A percentile compares a stretch with the other conserved stretches of the same genome.
These are phyloP conservation scores for Salvia rosmarinus DNA, from an alignment of 257 asterid genomes.

Conservation along the genomic window DNA sequence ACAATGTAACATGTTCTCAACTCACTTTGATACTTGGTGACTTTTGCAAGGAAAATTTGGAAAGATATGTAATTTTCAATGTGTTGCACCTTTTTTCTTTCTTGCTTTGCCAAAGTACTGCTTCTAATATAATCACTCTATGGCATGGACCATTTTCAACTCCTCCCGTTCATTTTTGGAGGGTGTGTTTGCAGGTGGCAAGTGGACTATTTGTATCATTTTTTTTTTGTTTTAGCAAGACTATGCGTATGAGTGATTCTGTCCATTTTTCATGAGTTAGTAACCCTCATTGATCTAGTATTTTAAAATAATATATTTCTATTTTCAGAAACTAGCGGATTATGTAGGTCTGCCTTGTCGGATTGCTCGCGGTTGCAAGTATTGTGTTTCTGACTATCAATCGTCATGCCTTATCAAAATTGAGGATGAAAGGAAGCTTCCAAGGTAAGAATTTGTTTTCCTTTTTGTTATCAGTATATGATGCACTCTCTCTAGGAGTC, in stretches of 20 bases:
- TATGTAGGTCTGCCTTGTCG: constrained; percentile 97
- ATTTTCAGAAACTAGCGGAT: constrained; percentile 87
- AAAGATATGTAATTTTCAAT: too few relatives aligned
- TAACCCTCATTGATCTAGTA: constrained; percentile 7
- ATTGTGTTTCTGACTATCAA: constrained; percentile 83
- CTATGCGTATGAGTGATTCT: constrained; percentile 1
- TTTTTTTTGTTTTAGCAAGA: neutral
- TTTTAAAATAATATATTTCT: constrained; percentile 25
- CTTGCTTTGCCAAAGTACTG: constrained; percentile 3
- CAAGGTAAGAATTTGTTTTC: constrained; percentile 51
- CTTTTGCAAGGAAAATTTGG: too few relatives aligned
- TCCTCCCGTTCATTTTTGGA: neutral
- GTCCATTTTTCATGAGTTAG: neutral
- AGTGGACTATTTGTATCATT: too few relatives aligned
- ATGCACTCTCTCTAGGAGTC: too few relatives aligned
- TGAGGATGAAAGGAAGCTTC: constrained; percentile 63
- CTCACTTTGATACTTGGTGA: too few relatives aligned
- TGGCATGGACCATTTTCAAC: neutral
- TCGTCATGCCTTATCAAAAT: constrained; percentile 88
- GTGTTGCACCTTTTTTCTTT: too few relatives aligned
- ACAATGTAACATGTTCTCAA: neutral
- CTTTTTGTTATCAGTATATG: neutral
- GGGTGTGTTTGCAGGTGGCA: neutral
- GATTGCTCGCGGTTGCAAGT: constrained; percentile 94
- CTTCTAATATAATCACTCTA: neutral